Conservation (phyloP, 805 yeast species). For the Clavispora asparagi region DNA sequence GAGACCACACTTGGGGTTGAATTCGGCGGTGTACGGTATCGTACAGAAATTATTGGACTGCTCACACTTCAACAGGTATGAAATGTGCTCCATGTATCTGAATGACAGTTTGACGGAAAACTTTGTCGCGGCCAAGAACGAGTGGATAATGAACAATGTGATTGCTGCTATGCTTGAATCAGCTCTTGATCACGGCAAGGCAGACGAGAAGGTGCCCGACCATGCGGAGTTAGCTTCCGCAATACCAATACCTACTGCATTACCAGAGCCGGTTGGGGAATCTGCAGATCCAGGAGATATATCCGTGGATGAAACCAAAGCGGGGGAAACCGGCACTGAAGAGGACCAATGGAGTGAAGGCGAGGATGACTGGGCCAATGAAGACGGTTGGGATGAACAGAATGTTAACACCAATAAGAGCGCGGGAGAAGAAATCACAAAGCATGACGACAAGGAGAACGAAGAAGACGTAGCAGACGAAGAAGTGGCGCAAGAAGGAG, state of each 20-base stretch:
- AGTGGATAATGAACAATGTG: constrained; percentile 19
- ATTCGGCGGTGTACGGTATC: constrained; percentile 7
- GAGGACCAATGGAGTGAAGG: background rate
- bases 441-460: background rate
- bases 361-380: background rate
- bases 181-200: too few species aligned
- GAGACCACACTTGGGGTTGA: constrained; percentile 9
- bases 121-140: constrained; percentile 25
- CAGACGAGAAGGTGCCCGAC: too few species aligned
- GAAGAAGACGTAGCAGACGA: background rate
- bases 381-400: background rate
- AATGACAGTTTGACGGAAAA: constrained; percentile 10
- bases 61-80: constrained; percentile 3
- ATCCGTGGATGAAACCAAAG: too few species aligned
- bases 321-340: background rate
- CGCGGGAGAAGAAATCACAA: background rate
- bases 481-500: too few species aligned
- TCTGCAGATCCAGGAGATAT: background rate
- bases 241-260: too few species aligned
- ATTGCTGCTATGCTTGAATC: background rate
- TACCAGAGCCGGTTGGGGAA: background rate
- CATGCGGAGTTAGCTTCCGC: too few species aligned
- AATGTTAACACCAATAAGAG: background rate
- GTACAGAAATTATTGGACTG: constrained; percentile 7
- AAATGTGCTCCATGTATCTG: constrained; percentile 18